Conservation (phyloP, 1,284 basidiomycete genomes). For the Peniophora sp. region DNA sequence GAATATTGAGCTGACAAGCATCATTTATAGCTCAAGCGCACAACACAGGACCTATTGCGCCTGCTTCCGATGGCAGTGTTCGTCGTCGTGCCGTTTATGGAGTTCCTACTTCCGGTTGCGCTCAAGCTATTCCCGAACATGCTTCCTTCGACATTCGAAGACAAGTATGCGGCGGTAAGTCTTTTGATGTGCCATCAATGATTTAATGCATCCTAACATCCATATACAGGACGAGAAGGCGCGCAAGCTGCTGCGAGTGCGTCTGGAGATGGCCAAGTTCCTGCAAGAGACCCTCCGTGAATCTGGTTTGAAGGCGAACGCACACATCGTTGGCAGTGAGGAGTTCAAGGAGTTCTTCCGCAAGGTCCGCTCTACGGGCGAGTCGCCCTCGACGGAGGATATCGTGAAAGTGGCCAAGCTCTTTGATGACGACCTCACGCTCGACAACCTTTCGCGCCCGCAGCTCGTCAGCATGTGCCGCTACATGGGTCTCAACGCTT, state of each 20-base stretch:
- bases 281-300: conserved; percentile 95
- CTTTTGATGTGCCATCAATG: not conserved
- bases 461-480: conserved; percentile 96
- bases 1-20: conserved; percentile 1
- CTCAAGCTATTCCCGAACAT: conserved; percentile 98
- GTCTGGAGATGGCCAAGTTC: conserved; percentile 99
- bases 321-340: conserved; percentile 86
- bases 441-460: conserved; percentile 96
- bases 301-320: conserved; percentile 87
- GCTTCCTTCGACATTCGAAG: conserved; percentile 97
- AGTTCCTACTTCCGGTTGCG: conserved; percentile 92
- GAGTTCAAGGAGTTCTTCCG: conserved; percentile 99
- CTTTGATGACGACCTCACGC: conserved; percentile 95
- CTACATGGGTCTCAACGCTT: conserved; percentile 98
- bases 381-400: conserved; percentile 83
- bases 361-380: conserved; percentile 94
- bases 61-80: conserved; percentile 95
- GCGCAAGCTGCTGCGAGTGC: conserved; percentile 88
- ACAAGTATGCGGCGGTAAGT: conserved; percentile 86
- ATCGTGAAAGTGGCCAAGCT: conserved; percentile 93
- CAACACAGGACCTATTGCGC: conserved; percentile 87
- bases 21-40: conserved; percentile 73
- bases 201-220: not conserved
- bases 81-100: conserved; percentile 97
- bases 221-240: conserved; percentile 87